Base-by-base conservation (phyloP, 768 basidiomycete species). In the Xerocomus potaroensis region DNA sequence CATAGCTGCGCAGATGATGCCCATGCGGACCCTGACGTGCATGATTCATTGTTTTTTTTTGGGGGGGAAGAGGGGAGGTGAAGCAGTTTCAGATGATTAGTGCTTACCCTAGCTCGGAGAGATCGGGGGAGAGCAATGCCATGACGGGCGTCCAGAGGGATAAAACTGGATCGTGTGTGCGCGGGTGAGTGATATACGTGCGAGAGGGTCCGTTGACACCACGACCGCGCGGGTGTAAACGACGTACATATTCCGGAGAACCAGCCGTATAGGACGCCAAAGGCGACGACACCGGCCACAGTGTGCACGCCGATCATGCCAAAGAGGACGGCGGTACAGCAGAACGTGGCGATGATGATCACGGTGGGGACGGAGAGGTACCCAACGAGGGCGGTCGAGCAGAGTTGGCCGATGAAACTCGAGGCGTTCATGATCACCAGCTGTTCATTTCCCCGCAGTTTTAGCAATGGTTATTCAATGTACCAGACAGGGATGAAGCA, bases 341-440 rank as follows among this genome's bases (percentile, higher is more conserved):
- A 48, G 24, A 71, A 64, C 1, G 73, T 67, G 16, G 76, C 55
- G 16, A 71, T 60, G n/a, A 64, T 55, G 11, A 51, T 1, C 16
- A 58, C 10, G 35, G 72, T 74, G 48, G 75, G 70, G 18, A 73
- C 62, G 1, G 76, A 73, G 45, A 75, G 53, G 41, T 64, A 67
- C 43, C 68, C 68, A 11, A 71, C 72, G 18, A 80, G 56, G 14
- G 75, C 50, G 12, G 70, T 70, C 0, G 80, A 76, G 12, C 80
- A 51, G 1, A 75, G 67, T 31, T 84, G 75, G 11, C 83, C 83
- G 32, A 78, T 15, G 19, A 80, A 65, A 44, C 76, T 78, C 1
- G 73, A 68, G 2, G 70, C 73, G 53, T 84, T 84, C 41, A 83
- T 63, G 26, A 84, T 77, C 9, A 78, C 70, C 22, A 84, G 67